phyloP scores from a whole-genome alignment of 192 early-diverging fungal genomes.

The Backusella liffmaniae region DNA sequence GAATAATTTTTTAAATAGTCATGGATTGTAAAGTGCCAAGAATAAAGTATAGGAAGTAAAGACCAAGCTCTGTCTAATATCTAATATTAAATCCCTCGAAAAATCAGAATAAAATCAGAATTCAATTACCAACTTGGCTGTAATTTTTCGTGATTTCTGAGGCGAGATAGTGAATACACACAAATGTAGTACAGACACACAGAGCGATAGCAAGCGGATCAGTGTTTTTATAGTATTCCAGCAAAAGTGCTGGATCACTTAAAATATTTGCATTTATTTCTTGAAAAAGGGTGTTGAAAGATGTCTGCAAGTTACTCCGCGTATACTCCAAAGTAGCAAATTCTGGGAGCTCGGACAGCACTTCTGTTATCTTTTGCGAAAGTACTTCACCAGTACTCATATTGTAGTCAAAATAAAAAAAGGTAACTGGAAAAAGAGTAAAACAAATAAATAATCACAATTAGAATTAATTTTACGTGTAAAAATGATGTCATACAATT shows the following conservation, averaged over 20 bases:
- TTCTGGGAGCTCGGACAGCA: not conserved
- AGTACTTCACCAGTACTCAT: not conserved
- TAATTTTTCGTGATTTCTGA: constrained; percentile 43
- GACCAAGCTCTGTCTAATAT: constrained; percentile 72
- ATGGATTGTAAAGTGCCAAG: constrained; percentile 54
- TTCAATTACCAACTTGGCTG: constrained; percentile 41
- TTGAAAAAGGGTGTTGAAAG: not conserved
- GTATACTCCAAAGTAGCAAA: not conserved
- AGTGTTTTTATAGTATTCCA: constrained; percentile 6
- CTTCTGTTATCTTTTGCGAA: not conserved
- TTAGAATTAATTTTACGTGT: not conserved
- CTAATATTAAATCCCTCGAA: not conserved
- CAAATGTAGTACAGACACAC: constrained; percentile 13
- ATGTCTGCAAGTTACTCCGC: not conserved
- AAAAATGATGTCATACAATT: not conserved
- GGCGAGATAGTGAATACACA: constrained; percentile 39
- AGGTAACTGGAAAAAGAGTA: not conserved
- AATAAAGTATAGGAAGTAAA: constrained; percentile 62
- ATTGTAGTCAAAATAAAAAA: not conserved
- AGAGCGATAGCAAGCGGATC: constrained; percentile 44
- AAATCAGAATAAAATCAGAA: not conserved
- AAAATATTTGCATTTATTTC: not conserved
- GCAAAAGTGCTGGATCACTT: not conserved
- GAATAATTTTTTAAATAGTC: constrained; percentile 40
- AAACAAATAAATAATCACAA: not conserved